Evolutionary conservation across 1,284 basidiomycete species (phyloP).

Genomic region (Moniliella sp.): DNA sequence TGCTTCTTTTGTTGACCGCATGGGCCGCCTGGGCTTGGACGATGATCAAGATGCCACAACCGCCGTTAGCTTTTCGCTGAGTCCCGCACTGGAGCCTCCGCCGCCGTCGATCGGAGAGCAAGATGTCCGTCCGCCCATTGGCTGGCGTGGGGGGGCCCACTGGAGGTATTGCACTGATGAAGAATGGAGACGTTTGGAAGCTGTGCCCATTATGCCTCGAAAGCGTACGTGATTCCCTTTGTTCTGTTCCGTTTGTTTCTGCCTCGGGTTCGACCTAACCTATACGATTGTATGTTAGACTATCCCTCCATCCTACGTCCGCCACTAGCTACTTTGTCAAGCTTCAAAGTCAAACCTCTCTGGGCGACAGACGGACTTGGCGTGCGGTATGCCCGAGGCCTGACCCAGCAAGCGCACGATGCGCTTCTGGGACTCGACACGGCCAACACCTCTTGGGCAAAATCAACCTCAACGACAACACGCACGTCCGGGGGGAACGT

Average conservation of each 20-base stretch:
- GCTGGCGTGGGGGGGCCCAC: conserved; percentile 55
- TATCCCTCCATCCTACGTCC: neutral
- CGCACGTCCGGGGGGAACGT: neutral
- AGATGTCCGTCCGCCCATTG: neutral
- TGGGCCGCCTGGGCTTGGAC: neutral
- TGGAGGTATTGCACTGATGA: conserved; percentile 67
- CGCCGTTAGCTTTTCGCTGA: neutral
- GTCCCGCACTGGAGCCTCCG: neutral
- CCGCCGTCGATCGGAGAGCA: neutral
- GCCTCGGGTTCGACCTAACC: neutral
- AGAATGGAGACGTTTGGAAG: conserved; percentile 70
- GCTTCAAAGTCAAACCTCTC: neutral
- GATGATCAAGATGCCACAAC: neutral
- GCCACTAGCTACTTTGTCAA: neutral
- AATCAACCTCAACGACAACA: neutral
- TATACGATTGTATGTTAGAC: neutral
- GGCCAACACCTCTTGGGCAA: neutral
- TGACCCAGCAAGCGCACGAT: neutral
- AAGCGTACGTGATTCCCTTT: conserved; percentile 48
- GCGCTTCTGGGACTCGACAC: neutral
- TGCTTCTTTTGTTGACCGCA: neutral
- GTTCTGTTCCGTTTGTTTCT: neutral
- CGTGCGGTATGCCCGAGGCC: neutral
- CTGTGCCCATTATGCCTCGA: conserved; percentile 76
- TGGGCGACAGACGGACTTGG: neutral